Base-by-base conservation (phyloP, 208 protist genomes). In the Leishmania gerbilli region DNA sequence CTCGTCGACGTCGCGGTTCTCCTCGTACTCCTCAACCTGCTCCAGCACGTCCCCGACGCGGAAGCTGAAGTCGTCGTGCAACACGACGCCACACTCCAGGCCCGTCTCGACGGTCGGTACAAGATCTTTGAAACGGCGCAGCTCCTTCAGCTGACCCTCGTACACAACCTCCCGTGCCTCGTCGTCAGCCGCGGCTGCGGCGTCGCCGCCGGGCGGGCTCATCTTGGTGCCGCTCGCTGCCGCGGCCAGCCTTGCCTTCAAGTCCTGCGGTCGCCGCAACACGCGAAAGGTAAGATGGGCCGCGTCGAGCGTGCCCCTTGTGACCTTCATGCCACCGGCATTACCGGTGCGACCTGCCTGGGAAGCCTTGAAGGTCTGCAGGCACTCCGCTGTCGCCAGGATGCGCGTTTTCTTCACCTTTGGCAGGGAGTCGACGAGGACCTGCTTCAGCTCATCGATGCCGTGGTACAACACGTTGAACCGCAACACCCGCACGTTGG, bases 401-500 rank as follows among this genome's bases (percentile, higher is more conserved):
- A 96, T 83, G n/a, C 93, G 93, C 17, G 83, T 92, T 65, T 92
- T 87, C 37, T 80, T 76, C 3, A 96, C 74, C 79, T 95, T 96
- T 0, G 94, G 95, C 65, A 97, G 76, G 37, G 89, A 80, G 42
- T 91, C 86, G 17, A 98, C 94, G 24, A 97, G 77, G 7, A 84
- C 75, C 51, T 93, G 84, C 86, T 98, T 97, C 8, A 98, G 84
- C 79, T 89, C 84, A 72, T 98, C 90, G 55, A 98, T 89, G 60
- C 93, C 94, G 80, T 98, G 92, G 77, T 97, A 98, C 7, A 98
- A 80, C 27, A 98, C 93, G 83, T 94, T 91, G 81, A 97, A 96
- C 13, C 89, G 88, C 60, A 95, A 68, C 53, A 96, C 81, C 40
- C 83, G 84, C n/a, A 98, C 87, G 78, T 96, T 89, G 71, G 76